Evolutionary conservation across 1,284 basidiomycete genomes (phyloP).

Genomic region (Boletus hoseneyae): DNA sequence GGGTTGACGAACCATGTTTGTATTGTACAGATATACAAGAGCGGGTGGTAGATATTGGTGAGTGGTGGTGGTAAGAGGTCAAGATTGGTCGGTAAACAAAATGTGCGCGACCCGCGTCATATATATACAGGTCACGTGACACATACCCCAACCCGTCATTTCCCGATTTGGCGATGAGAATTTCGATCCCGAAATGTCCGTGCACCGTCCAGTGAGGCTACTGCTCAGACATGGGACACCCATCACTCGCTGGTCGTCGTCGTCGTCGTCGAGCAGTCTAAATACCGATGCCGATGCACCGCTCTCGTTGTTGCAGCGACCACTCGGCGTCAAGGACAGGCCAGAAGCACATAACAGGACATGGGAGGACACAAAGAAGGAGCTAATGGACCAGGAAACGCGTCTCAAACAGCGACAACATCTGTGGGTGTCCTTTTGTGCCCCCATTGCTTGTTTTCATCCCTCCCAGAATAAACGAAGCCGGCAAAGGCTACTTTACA

Average conservation of each 20-base stretch:
- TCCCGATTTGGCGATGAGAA: constrained; percentile 16
- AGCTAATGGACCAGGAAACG: constrained; percentile 70
- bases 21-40: constrained; percentile 26
- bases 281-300: constrained; percentile 18
- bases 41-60: constrained; percentile 6
- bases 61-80: constrained; percentile 42
- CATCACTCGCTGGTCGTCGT: constrained; percentile 23
- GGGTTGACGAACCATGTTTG: constrained; percentile 37
- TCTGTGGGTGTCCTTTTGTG: constrained; percentile 51
- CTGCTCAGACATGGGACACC: constrained; percentile 6
- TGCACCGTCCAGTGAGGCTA: constrained; percentile 11
- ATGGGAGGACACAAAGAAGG: constrained; percentile 65
- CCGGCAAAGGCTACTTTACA: constrained; percentile 85
- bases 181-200: constrained; percentile 22
- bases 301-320: constrained; percentile 62
- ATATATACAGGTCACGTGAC: constrained; percentile 45
- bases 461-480: constrained; percentile 72
- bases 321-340: constrained; percentile 61
- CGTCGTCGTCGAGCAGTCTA: constrained; percentile 13
- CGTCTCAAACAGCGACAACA: constrained; percentile 71
- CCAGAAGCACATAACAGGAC: constrained; percentile 67
- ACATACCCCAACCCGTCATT: constrained; percentile 21
- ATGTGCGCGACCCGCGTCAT: constrained; percentile 28
- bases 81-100: constrained; percentile 45
- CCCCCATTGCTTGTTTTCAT: constrained; percentile 4